Evolutionary conservation across 1,284 basidiomycete species (phyloP), one percentile per base, ranked within the genome.

Genomic region (Schizophyllum amplum): DNA sequence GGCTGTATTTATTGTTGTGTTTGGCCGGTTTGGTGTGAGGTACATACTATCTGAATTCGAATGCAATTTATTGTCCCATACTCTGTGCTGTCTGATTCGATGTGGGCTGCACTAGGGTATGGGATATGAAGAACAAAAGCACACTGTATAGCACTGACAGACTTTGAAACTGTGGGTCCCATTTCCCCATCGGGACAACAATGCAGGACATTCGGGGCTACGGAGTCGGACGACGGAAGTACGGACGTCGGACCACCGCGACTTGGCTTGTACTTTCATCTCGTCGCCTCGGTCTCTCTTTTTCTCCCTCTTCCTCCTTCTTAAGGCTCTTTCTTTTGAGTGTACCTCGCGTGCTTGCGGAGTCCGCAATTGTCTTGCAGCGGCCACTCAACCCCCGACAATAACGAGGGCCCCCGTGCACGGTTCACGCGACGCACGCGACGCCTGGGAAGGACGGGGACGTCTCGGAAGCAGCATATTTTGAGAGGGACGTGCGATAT

Each of bases 321-420:
- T 47, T 51, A 47, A 52, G 52, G 56, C 55, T 56, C 54, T 59
- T 57, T 57, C 60, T 57, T 53, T 59, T 54, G 54, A 2, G 7
- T 9, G 13, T 17, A 42, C 33, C 11, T 42, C 17, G 33, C 33
- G 7, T 9, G 13, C 17, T 17, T 42, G 7, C 33, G 33, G 3
- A 42, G 33, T 42, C 2, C 17, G 3, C 33, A 13, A 42, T 9
- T 17, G 2, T 17, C 11, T 42, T 42, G 33, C 6, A 42, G 17
- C 33, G 33, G 33, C 33, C 33, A 42, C 11, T 17, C 33, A 13
- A 42, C 33, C 2, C 7, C 33, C 33, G 7, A 42, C 33, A 42
- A 42, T 42, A 42, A 17, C 11, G 33, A 42, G 33, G 33, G 11
- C 33, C 33, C 33, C 13, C 7, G 17, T 42, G 4, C 11, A 42